Percentiles rank a stretch among this genome's conserved stretches.
These are phyloP conservation scores for Rhododendron molle DNA, from an alignment of 148 eudicot genomes.

Conservation along the genomic window DNA sequence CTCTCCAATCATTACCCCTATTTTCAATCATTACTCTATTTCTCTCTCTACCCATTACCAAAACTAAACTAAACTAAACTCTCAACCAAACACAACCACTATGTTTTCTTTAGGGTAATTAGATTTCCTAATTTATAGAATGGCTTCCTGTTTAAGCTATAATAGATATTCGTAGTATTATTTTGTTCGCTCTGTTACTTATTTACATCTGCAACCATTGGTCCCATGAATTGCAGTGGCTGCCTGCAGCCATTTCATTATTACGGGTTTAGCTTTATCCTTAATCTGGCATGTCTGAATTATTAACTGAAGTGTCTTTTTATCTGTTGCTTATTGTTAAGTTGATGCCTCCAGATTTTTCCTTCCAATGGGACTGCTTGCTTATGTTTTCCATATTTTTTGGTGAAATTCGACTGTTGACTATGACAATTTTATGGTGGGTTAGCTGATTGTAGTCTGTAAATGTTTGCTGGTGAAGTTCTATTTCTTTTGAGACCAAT, in stretches of 20 bases:
- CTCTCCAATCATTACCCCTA: no score
- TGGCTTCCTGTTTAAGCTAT: neutral
- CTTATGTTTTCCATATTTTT: neutral
- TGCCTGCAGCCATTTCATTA: neutral
- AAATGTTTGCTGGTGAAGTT: neutral
- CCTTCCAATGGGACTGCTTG: neutral
- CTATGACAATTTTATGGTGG: neutral
- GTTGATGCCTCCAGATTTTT: neutral
- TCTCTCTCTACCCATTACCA: no score
- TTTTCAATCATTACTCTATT: no score
- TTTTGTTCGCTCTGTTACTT: neutral
- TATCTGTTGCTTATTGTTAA: neutral
- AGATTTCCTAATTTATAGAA: neutral
- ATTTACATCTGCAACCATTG: neutral
- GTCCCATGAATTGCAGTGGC: neutral
- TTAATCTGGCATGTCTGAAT: neutral
- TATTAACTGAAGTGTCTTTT: neutral
- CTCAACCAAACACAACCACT: no score
- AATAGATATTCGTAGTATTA: neutral
- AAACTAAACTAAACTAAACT: no score
- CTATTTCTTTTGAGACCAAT: neutral
- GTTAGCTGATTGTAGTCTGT: neutral
- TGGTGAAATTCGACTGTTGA: neutral
- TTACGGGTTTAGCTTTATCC: neutral
- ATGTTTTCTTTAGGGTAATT: neutral